Evolutionary conservation across 768 basidiomycete species (phyloP).

Genomic region (Phaeotremella fagi): DNA sequence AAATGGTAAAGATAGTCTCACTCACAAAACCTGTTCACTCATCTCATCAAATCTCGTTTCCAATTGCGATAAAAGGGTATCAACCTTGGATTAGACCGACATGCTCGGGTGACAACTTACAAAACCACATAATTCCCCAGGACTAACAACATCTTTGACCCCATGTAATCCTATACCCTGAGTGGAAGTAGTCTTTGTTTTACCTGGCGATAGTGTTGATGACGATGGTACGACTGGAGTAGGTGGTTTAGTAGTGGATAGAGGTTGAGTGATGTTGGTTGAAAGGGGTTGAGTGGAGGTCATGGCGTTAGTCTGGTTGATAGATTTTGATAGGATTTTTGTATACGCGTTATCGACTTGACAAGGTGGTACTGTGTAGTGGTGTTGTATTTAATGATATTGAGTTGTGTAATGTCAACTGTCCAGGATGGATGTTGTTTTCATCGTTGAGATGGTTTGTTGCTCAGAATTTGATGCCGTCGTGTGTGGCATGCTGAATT

Average conservation of each 20-base stretch:
- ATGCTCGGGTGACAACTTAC: conserved; percentile 54
- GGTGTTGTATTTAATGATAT: not conserved
- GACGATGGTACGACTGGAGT: conserved; percentile 2
- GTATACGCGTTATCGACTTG: too few species aligned
- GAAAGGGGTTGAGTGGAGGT: too few species aligned
- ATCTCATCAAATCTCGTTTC: conserved; percentile 88
- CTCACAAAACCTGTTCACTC: conserved; percentile 73
- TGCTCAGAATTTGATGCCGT: too few species aligned
- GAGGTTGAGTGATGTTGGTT: conserved; percentile 31
- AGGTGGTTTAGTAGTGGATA: conserved; percentile 23
- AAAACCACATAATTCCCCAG: conserved; percentile 90
- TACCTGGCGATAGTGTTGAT: not conserved
- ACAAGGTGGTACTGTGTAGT: not conserved
- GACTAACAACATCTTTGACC: conserved; percentile 56
- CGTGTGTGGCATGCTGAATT: too few species aligned
- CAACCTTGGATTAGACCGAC: conserved; percentile 58
- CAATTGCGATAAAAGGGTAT: conserved; percentile 79
- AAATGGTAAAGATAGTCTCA: conserved; percentile 49
- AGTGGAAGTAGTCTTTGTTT: not conserved
- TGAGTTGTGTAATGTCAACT: too few species aligned
- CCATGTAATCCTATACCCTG: not conserved
- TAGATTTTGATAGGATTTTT: too few species aligned
- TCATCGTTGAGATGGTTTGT: too few species aligned
- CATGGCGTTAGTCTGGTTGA: too few species aligned
- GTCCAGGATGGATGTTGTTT: too few species aligned